Conservation (phyloP, 345 rosid genomes). For the Tarenaya hassleriana region DNA sequence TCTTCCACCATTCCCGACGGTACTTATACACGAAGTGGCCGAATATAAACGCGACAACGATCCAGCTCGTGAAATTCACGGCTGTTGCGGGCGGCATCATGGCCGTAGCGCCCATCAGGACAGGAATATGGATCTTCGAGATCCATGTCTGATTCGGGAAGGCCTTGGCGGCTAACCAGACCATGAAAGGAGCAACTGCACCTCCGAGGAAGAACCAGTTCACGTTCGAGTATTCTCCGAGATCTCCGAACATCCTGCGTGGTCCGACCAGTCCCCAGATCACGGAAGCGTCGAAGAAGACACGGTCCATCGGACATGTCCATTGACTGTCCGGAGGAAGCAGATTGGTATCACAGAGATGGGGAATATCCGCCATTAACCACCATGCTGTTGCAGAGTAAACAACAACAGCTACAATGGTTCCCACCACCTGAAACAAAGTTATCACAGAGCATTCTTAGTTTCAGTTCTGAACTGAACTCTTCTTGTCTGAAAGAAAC, state of each 20-base stretch:
- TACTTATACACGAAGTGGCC: conserved; percentile 52
- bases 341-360: conserved; percentile 54
- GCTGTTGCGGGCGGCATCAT: conserved; percentile 85
- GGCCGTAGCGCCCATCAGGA: conserved; percentile 61
- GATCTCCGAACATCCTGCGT: conserved; percentile 63
- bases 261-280: conserved; percentile 92
- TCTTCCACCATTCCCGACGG: conserved; percentile 52
- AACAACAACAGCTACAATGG: conserved; percentile 38
- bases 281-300: conserved; percentile 74
- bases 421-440: conserved; percentile 53
- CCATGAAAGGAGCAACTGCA: conserved; percentile 60
- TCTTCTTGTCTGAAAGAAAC: too few species aligned
- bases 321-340: conserved; percentile 67
- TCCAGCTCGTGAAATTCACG: conserved; percentile 65
- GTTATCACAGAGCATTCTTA: too few species aligned
- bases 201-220: conserved; percentile 79
- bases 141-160: conserved; percentile 65
- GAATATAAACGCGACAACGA: conserved; percentile 44
- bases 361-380: conserved; percentile 61
- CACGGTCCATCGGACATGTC: conserved; percentile 66
- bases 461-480: too few species aligned
- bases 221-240: conserved; percentile 52
- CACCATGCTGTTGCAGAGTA: conserved; percentile 61
- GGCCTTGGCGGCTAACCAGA: conserved; percentile 58
- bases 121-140: conserved; percentile 53